phyloP scores from a whole-genome alignment of 148 eudicot genomes.

The Talinum fruticosum region DNA sequence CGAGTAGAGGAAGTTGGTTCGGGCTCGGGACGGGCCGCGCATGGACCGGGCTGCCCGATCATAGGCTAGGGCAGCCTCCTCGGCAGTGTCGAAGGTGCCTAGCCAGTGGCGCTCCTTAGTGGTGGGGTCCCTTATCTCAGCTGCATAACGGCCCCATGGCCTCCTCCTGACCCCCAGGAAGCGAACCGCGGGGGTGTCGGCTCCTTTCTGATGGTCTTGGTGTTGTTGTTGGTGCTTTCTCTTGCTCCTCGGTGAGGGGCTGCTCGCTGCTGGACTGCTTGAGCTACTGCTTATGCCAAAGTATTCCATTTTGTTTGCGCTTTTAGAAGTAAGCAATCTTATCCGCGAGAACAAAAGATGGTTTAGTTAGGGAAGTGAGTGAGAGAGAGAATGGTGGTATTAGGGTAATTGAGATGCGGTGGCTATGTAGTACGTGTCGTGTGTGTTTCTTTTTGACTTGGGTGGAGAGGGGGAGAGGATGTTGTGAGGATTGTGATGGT shows the following conservation, averaged over 20 bases:
- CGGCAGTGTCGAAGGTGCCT: constrained; percentile 37
- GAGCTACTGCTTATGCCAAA: constrained; percentile 14
- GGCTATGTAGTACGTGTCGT: not conserved
- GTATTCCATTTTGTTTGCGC: constrained; percentile 7
- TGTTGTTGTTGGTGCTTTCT: constrained; percentile 28
- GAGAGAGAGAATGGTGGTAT: not conserved
- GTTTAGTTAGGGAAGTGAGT: not conserved
- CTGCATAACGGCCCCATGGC: constrained; percentile 39
- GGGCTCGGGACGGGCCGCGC: constrained; percentile 32
- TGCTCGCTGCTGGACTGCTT: constrained; percentile 10
- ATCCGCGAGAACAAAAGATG: not conserved
- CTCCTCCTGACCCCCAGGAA: constrained; percentile 32
- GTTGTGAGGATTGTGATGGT: constrained; percentile 4
- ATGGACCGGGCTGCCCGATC: constrained; percentile 41
- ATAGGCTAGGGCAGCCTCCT: constrained; percentile 38
- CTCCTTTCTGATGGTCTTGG: not conserved
- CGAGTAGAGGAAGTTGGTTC: constrained; percentile 34
- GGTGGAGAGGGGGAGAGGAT: constrained; percentile 6
- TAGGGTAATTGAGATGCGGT: not conserved
- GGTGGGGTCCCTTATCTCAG: constrained; percentile 35
- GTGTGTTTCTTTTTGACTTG: not conserved
- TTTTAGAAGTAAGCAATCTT: not conserved
- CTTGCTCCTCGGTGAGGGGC: constrained; percentile 32
- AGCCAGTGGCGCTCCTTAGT: constrained; percentile 42
- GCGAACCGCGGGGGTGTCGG: not conserved